These are phyloP conservation scores for Pestalotiopsis sp. DNA, from an alignment of 2,329 filamentous ascomycete species.

Conservation along the genomic window DNA sequence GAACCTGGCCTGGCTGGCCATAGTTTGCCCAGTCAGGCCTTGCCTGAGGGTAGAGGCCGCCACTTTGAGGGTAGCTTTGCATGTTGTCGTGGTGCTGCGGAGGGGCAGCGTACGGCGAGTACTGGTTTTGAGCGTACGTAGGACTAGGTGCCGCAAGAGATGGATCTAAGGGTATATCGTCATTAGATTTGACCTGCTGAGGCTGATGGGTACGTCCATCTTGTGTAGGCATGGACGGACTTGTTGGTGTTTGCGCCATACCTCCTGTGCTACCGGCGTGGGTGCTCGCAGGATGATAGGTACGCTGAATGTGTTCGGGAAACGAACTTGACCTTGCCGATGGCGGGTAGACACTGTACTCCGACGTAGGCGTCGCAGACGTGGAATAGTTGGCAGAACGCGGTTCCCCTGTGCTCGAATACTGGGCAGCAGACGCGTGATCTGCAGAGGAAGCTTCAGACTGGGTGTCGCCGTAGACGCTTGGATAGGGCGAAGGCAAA, in stretches of 20 bases:
- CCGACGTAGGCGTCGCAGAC: constrained; percentile 83
- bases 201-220: constrained; percentile 80
- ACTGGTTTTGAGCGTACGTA: constrained; percentile 81
- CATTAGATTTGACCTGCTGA: constrained; percentile 87
- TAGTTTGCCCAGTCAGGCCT: constrained; percentile 78
- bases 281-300: constrained; percentile 78
- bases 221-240: constrained; percentile 90
- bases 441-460: constrained; percentile 89
- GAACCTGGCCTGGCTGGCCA: constrained; percentile 52
- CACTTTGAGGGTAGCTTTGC: constrained; percentile 71
- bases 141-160: constrained; percentile 93
- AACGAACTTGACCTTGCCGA: constrained; percentile 79
- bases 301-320: constrained; percentile 83
- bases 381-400: constrained; percentile 72
- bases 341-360: constrained; percentile 79
- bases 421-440: constrained; percentile 91
- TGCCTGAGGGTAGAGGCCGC: constrained; percentile 67
- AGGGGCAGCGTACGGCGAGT: constrained; percentile 83
- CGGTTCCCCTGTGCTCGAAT: constrained; percentile 80
- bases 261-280: constrained; percentile 75
- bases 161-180: constrained; percentile 98
- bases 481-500: constrained; percentile 76
- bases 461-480: constrained; percentile 67
- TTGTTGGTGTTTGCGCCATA: constrained; percentile 97
- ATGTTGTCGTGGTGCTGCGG: constrained; percentile 75